Percentiles rank a stretch among this genome's conserved stretches.
These are phyloP conservation scores for Penicillium verrucosum DNA, from an alignment of 2,329 filamentous ascomycete genomes.

Conservation along the genomic window DNA sequence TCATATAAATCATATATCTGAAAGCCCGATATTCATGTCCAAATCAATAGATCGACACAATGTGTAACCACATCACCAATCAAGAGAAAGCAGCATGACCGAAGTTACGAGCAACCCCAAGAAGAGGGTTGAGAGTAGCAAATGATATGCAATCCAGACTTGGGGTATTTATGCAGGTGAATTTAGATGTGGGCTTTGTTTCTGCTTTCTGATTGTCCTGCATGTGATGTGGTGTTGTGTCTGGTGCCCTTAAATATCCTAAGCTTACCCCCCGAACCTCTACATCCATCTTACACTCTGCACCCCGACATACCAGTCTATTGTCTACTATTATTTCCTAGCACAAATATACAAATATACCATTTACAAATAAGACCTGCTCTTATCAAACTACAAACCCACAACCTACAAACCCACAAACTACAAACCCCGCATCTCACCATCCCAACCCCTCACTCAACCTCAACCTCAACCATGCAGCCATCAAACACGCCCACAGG, in stretches of 20 bases:
- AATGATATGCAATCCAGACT: background rate
- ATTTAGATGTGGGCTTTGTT: background rate
- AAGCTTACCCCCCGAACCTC: background rate
- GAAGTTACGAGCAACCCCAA: background rate
- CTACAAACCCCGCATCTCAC: background rate
- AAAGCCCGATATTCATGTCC: background rate
- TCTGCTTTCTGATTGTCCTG: background rate
- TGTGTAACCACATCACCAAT: background rate
- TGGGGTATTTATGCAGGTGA: background rate
- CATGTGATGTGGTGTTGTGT: background rate
- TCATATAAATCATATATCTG: background rate
- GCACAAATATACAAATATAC: background rate
- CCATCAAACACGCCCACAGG: background rate
- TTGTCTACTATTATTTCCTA: background rate
- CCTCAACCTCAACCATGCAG: background rate
- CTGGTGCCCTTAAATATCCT: background rate
- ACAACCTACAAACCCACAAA: background rate
- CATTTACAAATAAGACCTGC: background rate
- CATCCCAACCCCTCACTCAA: background rate
- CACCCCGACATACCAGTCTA: background rate
- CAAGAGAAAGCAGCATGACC: background rate
- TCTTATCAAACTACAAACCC: background rate
- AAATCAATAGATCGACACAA: background rate
- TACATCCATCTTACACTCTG: background rate
- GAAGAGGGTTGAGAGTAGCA: background rate